Conservation (phyloP, 2,329 filamentous ascomycete species). For the Spiromastix sp. region DNA sequence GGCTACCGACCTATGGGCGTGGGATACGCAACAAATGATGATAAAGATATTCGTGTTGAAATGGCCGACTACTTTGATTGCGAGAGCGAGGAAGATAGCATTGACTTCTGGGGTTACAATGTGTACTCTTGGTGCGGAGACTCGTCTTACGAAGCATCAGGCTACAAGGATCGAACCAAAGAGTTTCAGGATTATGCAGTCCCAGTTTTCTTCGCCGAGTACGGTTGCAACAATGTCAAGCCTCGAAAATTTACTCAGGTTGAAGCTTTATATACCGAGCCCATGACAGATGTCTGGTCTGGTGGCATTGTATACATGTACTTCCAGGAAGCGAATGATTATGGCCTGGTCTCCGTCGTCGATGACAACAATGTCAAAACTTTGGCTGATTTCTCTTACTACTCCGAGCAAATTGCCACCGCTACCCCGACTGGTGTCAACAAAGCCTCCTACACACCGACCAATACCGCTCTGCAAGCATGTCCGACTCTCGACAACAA, state of each 20-base stretch:
- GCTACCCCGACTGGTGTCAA: constrained; percentile 57
- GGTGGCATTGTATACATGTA: constrained; percentile 99
- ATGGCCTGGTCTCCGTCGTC: constrained; percentile 56
- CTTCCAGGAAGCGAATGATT: constrained; percentile 84
- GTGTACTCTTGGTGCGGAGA: constrained; percentile 98
- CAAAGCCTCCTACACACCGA: constrained; percentile 59
- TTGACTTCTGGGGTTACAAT: constrained; percentile 99
- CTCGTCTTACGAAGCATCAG: constrained; percentile 64
- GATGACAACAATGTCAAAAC: constrained; percentile 53
- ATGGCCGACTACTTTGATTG: constrained; percentile 95
- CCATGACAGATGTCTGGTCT: constrained; percentile 83
- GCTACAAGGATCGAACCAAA: constrained; percentile 69
- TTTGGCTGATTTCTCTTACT: constrained; percentile 62
- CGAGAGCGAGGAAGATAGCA: constrained; percentile 53
- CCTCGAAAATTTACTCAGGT: constrained; percentile 81
- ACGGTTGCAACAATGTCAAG: constrained; percentile 74
- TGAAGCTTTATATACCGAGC: constrained; percentile 60
- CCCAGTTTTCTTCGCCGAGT: constrained; percentile 96
- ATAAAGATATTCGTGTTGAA: constrained; percentile 67
- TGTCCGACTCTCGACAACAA: constrained; percentile 55
- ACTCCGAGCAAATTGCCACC: constrained; percentile 59
- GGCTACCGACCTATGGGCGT: constrained; percentile 72
- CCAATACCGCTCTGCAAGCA: constrained; percentile 54
- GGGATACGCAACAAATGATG: constrained; percentile 93
- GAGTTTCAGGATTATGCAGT: constrained; percentile 87